phyloP scores from a whole-genome alignment of 2,329 filamentous ascomycete genomes.

The Chaetomiaceae sp. region DNA sequence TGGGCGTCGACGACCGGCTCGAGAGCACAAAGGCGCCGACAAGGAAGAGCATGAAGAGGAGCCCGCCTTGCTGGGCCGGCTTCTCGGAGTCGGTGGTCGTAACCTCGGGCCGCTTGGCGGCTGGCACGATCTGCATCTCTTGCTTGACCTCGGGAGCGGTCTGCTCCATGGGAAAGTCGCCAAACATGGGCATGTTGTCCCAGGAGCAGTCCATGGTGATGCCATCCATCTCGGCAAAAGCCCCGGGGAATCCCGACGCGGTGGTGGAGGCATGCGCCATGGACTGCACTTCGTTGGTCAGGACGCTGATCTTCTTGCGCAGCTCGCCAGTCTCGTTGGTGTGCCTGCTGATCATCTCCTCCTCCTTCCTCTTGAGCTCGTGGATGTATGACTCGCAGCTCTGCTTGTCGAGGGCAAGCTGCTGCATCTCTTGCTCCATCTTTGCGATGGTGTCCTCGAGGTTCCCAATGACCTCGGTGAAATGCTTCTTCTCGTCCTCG shows the following conservation, averaged over 20 bases:
- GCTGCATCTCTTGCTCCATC: conserved; percentile 64
- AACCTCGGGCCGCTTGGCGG: conserved; percentile 50
- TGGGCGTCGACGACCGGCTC: conserved; percentile 65
- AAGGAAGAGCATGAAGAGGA: conserved; percentile 92
- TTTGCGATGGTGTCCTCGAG: conserved; percentile 73
- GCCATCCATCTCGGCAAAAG: conserved; percentile 78
- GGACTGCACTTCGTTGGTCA: conserved; percentile 66
- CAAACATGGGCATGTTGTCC: conserved; percentile 76
- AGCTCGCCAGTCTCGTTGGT: conserved; percentile 87
- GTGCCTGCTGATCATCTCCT: conserved; percentile 82
- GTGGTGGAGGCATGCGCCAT: conserved; percentile 61
- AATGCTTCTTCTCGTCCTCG: conserved; percentile 95
- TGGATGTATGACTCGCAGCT: conserved; percentile 72
- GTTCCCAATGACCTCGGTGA: conserved; percentile 66
- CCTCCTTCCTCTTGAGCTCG: conserved; percentile 76
- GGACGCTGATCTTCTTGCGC: conserved; percentile 83
- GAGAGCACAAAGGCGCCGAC: conserved; percentile 95
- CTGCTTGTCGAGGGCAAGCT: conserved; percentile 68
- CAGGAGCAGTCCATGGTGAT: conserved; percentile 76
- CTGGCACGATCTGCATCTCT: conserved; percentile 49
- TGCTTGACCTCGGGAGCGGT: conserved; percentile 50
- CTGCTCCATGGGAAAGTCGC: conserved; percentile 61
- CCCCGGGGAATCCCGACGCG: conserved; percentile 60
- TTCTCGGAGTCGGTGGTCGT: conserved; percentile 48
- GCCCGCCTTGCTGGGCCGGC: conserved; percentile 68